phyloP scores from a whole-genome alignment of 2,329 filamentous ascomycete species.

The Pseudogymnoascus sp. region DNA sequence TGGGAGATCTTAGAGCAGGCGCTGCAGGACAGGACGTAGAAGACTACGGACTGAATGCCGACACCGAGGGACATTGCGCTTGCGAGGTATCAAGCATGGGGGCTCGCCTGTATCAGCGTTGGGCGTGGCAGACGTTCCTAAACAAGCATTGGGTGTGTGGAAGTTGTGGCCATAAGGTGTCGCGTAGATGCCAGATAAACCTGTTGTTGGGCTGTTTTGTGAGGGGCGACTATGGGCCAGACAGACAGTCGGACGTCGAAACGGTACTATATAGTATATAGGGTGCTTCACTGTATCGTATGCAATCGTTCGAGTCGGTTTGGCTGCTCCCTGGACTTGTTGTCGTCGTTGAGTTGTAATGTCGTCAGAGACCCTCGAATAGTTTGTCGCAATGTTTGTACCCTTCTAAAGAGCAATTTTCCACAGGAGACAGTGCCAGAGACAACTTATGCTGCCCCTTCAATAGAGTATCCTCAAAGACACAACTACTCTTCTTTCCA shows the following conservation, averaged over 20 bases:
- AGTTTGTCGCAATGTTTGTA: neutral
- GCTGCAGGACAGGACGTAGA: constrained; percentile 70
- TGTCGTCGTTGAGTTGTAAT: neutral
- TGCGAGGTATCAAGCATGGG: neutral
- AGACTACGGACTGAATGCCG: constrained; percentile 67
- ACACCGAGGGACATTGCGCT: constrained; percentile 45
- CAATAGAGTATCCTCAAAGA: neutral
- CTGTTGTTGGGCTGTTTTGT: neutral
- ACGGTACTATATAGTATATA: neutral
- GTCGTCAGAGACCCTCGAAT: neutral
- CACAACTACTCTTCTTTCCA: neutral
- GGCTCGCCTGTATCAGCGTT: neutral
- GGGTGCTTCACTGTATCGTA: neutral
- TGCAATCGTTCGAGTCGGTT: neutral
- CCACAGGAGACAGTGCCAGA: neutral
- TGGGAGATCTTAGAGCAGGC: constrained; percentile 68
- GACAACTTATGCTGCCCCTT: neutral
- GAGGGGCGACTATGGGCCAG: neutral
- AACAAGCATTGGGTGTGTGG: neutral
- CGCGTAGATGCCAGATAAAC: neutral
- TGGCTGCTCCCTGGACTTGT: neutral
- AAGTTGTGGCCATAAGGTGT: neutral
- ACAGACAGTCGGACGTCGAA: neutral
- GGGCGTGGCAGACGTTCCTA: neutral
- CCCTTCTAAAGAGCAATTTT: neutral